Percentiles rank a stretch among this genome's conserved stretches.
These are phyloP conservation scores for Aspergillus carlsbadensis DNA, from an alignment of 495 filamentous ascomycete species.

Conservation along the genomic window DNA sequence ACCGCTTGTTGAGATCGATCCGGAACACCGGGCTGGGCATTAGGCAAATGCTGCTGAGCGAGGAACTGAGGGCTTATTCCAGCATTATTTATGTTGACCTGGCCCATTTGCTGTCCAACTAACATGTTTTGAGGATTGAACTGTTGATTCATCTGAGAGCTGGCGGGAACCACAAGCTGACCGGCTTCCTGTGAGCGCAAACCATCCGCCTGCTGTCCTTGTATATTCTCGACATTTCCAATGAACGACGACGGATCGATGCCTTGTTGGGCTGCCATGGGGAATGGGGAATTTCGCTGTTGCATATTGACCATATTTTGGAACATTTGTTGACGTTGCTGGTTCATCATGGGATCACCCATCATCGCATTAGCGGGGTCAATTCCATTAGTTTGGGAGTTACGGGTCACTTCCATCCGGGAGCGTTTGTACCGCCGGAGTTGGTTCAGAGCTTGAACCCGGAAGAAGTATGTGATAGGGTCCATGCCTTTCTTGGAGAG, in stretches of 20 bases:
- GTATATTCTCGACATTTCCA: conserved; percentile 53
- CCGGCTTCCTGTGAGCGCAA: conserved; percentile 63
- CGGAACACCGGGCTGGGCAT: conserved; percentile 37
- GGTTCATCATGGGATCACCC: conserved; percentile 39
- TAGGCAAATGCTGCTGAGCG: conserved; percentile 42
- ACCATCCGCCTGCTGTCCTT: conserved; percentile 62
- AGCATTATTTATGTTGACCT: conserved; percentile 37
- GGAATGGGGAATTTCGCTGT: conserved; percentile 34
- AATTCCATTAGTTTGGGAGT: conserved; percentile 23
- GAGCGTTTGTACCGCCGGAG: conserved; percentile 34
- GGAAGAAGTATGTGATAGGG: conserved; percentile 50
- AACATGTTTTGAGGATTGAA: conserved; percentile 42
- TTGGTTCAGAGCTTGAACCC: conserved; percentile 44
- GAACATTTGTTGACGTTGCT: conserved; percentile 42
- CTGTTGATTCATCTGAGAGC: conserved; percentile 46
- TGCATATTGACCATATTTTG: conserved; percentile 48
- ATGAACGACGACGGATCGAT: conserved; percentile 50
- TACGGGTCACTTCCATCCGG: conserved; percentile 35
- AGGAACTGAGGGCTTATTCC: conserved; percentile 43
- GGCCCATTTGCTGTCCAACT: conserved; percentile 31
- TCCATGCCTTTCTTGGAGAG: conserved; percentile 42
- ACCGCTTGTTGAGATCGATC: conserved; percentile 40
- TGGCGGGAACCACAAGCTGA: conserved; percentile 66
- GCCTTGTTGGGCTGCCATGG: conserved; percentile 36
- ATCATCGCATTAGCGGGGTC: conserved; percentile 37